Percentiles rank a stretch among this genome's conserved stretches.
These are phyloP conservation scores for Cardamine occulta DNA, from an alignment of 345 rosid genomes.

Conservation along the genomic window DNA sequence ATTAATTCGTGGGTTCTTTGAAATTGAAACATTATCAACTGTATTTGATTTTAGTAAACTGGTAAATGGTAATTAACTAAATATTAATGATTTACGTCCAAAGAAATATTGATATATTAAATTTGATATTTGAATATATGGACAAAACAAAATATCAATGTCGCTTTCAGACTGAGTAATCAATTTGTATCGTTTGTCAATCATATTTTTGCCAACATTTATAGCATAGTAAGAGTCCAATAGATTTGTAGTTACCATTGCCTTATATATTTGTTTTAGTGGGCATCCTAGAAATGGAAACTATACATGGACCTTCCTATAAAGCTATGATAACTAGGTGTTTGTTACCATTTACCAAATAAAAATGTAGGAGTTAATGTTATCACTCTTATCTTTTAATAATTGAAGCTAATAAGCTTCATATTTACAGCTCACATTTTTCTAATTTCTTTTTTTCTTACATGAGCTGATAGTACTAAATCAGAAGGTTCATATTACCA, in stretches of 20 bases:
- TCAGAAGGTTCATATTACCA: too few species aligned
- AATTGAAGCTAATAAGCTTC: neutral
- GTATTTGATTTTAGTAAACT: neutral
- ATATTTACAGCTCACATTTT: neutral
- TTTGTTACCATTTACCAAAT: neutral
- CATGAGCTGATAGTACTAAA: neutral
- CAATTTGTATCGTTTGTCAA: conserved; percentile 10
- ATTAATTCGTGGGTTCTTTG: neutral
- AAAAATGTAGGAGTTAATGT: neutral
- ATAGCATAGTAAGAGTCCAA: neutral
- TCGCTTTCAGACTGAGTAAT: conserved; percentile 5
- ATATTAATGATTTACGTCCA: neutral
- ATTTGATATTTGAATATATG: neutral
- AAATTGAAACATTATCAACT: neutral
- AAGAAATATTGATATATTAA: neutral
- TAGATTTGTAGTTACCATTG: neutral
- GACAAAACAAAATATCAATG: conserved; percentile 30
- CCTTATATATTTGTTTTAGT: neutral
- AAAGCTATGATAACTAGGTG: neutral
- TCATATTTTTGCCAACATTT: neutral
- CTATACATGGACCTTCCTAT: neutral
- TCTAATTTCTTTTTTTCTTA: too few species aligned
- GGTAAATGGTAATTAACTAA: neutral
- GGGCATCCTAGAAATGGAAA: neutral
- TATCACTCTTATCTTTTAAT: neutral